Base-by-base conservation (phyloP, 1,139 yeast genomes). In the Debaryomycetaceae sp. region DNA sequence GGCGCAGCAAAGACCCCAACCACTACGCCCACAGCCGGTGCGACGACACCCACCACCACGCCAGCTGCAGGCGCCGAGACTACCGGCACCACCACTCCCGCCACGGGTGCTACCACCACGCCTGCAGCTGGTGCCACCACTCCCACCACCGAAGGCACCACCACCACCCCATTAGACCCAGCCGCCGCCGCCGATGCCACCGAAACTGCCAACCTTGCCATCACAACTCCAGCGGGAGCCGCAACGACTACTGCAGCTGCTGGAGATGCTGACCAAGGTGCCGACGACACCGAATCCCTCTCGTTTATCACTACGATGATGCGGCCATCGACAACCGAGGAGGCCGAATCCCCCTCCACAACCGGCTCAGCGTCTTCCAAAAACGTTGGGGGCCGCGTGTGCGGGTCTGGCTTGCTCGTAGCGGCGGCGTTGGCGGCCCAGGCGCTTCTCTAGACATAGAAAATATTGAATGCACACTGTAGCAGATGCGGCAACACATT, bases 241-340 rank as follows among this genome's bases (percentile, higher is more conserved):
- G 22, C 25, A 7, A 17, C 29, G 10, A 22, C 25, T 4, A 18
- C 37, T 16, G 32, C 24, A 8, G 24, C 24, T 9, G 24, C 30
- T 5, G 16, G 27, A 4, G 26, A 17, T 9, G 21, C 21, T 15
- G 28, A 24, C 25, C 25, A 31, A 4, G 34, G 21, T 13, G 20
- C 23, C 22, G 25, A 18, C 6, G 30, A 31, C 17, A 45, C 46
- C 10, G 28, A 27, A 14, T 38, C 44, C 14, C 46, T 45, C 9
- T 41, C 50, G 23, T 47, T 39, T 29, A 36, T 47, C 27, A 47
- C 51, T 24, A 41, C 52, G 10, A 34, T 48, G 38, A 47, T 29
- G 8, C 9, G 21, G 13, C 29, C 25, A n/a, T 28, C 32, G 4
- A 28, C 17, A n/a, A 28, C 30, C 5, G 27, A 18, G 18, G 9